Evolutionary conservation across 75 land plant genomes (phyloP), one percentile per base, ranked within the genome.

Genomic region (Pinus albicaulis): DNA sequence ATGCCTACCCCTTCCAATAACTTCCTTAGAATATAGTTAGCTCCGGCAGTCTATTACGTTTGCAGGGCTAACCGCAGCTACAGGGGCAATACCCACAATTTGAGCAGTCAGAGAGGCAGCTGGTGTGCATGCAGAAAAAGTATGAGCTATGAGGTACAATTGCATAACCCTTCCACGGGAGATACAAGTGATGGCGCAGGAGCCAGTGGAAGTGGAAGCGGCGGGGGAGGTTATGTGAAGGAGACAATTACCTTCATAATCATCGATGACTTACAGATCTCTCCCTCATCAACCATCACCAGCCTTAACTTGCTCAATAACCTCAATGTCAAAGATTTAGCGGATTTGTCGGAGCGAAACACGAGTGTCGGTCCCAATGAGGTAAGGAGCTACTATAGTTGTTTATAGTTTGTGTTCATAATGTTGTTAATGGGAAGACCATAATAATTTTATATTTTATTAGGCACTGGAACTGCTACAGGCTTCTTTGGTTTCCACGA

Each of bases 241-340:
- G 84, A 77, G 17, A 79, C 58, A 16, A 81, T 86, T 25, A 82
- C 83, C 0, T 90, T 84, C 60, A 87, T 83, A 72, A 70, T 90
- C 6, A 87, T 79, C 68, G 92, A 90, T 72, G 75, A 83, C 71
- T 59, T 90, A 60, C 55, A 25, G 6, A 57, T 87, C 5, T 69
- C 23, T 38, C 90, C 89, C 15, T 73, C 79, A 55, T 87, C 90
- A 0, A 85, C 76, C 8, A 79, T 87, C 36, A 77, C 80, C 1
- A 19, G 63, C 59, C 76, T 90, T 16, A n/a, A 72, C 25, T 44
- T 90, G 41, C 61, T 87, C 5, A 87, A 78, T 64, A 80, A 72
- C 76, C 71, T 80, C 38, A 78, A 84, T 70, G 77, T 87, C 13
- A 65, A 76, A 26, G 83, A 80, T 2, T 20, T 82, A 7, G 71